Base-by-base conservation (phyloP, 805 yeast species). In the Torulaspora indica region DNA sequence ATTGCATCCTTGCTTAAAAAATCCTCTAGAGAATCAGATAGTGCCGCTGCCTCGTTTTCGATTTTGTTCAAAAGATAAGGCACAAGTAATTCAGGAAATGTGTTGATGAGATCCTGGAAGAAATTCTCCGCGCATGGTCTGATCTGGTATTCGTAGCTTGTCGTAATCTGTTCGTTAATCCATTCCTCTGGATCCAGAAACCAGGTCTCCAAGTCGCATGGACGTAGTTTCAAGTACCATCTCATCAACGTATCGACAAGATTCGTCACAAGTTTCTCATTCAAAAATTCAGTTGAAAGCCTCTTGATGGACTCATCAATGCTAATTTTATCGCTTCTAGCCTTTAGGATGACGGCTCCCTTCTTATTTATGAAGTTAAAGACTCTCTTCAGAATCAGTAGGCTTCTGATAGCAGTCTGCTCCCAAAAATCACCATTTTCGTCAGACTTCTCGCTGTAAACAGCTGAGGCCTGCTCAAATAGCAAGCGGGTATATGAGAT, bases 101-200 rank as follows among this genome's bases (percentile, higher is more conserved):
- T 73, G 37, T 73, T 71, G 30, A 86, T 76, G 50, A 90, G 66
- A 57, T 84, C 93, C 52, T 82, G 85, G 59, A 81, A 89, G 52
- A 88, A 80, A 58, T 81, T 81, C 54, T 87, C 95, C 0, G 95
- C 88, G 65, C 96, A 87, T 3, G 91, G 88, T 45, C 95, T 72
- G 9, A 89, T 74, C 59, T 85, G 90, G 60, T 71, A 87, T 58
- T 90, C 97, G 81, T 86, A 88, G 58, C 83, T 81, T 4, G 79
- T 70, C 40, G 80, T 75, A 45, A 82, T 68, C 53, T 89, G 95
- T 57, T 88, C 95, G 51, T 81, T 80, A 15, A 85, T 80, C 87
- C 95, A 93, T 61, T 88, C 96, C 61, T 89, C 98, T 0, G 98
- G 96, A 47, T 89, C 95, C 13, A 75, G 63, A 9, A 72, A 61